Evolutionary conservation across 1,284 basidiomycete genomes (phyloP), one percentile per base, ranked within the genome.

Genomic region (Gomphus bonarii): DNA sequence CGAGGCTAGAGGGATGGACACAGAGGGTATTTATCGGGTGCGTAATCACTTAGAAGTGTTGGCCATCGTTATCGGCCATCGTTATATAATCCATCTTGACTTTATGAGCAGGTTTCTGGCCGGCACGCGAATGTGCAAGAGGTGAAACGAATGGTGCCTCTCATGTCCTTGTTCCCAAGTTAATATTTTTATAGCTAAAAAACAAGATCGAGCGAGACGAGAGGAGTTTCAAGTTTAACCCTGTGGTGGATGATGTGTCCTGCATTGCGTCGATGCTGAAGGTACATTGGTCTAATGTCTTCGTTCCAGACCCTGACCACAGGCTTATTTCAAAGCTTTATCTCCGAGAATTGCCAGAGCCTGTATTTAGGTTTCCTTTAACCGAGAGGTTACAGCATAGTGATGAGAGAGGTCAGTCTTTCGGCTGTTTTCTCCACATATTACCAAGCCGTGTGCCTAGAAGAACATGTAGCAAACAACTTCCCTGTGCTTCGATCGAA

Each of bases 161-260:
- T 6, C 8, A 40, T 20, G 22, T 36, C 33, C 14, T n/a, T 9
- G 14, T 33, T 36, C 20, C 2, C 28, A 50, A 56, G 25, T 60
- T 59, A 18, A 51, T 53, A 40, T 55, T 11, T 50, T 40, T 50
- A 20, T 65, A 94, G 82, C 73, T 97, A 60, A 85, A 92, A 65
- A 89, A 91, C 63, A 85, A 85, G 63, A 85, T 97, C 59, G 95
- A 99, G 70, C 84, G 84, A 63, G 87, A 97, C 67, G 97, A 98
- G 71, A 72, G 76, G n/a, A 73, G 75, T 3, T 98, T 98, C 69
- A 72, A 79, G 56, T 95, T 99, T 66, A 81, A 83, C 46, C 73
- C 77, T 11, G 71, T 78, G 6, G 80, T 80, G 48, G 91, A 97
- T 65, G 97, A 99, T 66, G 79, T 95, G 0, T 90, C 85, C 65